Percentiles rank a stretch among this genome's conserved stretches.
These are phyloP conservation scores for Colletotrichum shisoi DNA, from an alignment of 2,329 filamentous ascomycete species.

Conservation along the genomic window DNA sequence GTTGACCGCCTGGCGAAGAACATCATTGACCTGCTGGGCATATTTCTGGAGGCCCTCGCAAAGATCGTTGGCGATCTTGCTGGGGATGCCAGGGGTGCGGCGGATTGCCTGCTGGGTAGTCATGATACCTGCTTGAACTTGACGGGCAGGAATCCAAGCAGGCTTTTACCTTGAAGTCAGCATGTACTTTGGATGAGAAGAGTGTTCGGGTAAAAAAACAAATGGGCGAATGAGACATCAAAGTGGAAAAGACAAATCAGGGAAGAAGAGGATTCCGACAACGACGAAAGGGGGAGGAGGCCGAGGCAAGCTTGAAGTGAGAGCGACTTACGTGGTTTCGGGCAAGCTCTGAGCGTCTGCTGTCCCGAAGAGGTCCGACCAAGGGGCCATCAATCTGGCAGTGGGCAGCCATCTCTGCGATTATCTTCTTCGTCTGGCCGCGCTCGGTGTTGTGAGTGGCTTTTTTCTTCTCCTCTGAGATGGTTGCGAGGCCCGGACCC, in stretches of 20 bases:
- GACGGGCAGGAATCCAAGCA: conserved; percentile 35
- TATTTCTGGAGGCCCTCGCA: conserved; percentile 41
- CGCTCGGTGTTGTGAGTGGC: background rate
- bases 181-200: background rate
- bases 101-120: conserved; percentile 40
- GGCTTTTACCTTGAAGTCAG: conserved; percentile 31
- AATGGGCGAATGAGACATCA: background rate
- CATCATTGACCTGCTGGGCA: conserved; percentile 45
- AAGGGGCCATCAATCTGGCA: conserved; percentile 39
- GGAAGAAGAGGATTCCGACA: background rate
- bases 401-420: conserved; percentile 33
- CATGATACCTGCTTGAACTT: conserved; percentile 39
- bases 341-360: conserved; percentile 38
- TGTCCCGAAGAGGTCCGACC: conserved; percentile 37
- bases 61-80: conserved; percentile 36
- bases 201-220: background rate
- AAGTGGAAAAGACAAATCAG: background rate
- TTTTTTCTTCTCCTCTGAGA: conserved; percentile 27
- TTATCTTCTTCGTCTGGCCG: conserved; percentile 7
- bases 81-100: conserved; percentile 39
- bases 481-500: conserved; percentile 3
- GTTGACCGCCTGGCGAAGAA: conserved; percentile 38
- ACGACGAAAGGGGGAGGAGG: background rate
- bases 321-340: conserved; percentile 35
- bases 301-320: background rate